Evolutionary conservation across 2,329 filamentous ascomycete species (phyloP), one percentile per base, ranked within the genome.

Genomic region (Trichoderma sp.): DNA sequence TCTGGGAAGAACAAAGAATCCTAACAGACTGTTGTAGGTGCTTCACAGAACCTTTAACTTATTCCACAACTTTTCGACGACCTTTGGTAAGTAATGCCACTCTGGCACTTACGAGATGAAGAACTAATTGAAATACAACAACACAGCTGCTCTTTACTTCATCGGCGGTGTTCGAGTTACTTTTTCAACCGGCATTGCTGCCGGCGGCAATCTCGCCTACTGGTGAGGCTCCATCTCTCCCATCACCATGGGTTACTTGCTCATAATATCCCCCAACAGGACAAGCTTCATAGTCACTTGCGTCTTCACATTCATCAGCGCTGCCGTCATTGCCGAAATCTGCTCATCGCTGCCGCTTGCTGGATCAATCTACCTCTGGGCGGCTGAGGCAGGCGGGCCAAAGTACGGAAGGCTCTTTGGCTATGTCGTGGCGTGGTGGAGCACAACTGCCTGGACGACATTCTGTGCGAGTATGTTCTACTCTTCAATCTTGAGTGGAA

Each of bases 351-450:
- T 87, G 3, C 86, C 86, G 0, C 83, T 86, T 2, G 86, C 86
- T 14, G 86, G 86, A 0, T 87, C 85, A 2, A 88, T 88, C 73
- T 88, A 88, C 71, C 81, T 88, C 21, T 88, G 86, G 86, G 86
- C 86, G n/a, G 86, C 86, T 52, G 86, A 88, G 72, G 81, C 86
- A 21, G 86, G 86, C 55, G 86, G 86, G 5, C 84, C 82, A 31
- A 80, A 81, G 27, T 88, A 80, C 72, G 86, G 86, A n/a, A 77
- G 86, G 33, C 78, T 88, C 0, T 82, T 88, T 66, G 86, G 86
- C 21, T 88, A 87, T 74, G 77, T 88, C n/a, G 87, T 88, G n/a
- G 87, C 87, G 0, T 89, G 86, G 87, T 89, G 87, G 87, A 86
- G 84, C 73, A 88, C 86, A 0, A 88, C 86, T 0, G 87, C 87